These are phyloP conservation scores for Chloroidium sp. DNA, from an alignment of 163 green algal species.

Conservation along the genomic window DNA sequence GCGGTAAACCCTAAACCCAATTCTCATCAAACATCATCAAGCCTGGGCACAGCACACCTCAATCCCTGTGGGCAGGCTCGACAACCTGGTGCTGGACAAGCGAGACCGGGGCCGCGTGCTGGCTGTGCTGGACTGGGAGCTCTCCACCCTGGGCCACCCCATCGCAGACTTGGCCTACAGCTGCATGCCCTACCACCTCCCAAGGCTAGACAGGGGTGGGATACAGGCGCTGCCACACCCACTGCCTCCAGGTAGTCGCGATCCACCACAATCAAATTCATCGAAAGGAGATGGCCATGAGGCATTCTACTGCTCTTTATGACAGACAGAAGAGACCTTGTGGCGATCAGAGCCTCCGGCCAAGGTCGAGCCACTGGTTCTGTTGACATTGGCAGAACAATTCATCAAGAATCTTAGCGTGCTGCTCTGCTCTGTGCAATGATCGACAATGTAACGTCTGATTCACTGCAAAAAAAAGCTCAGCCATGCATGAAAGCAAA, in stretches of 20 bases:
- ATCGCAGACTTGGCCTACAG: conserved; percentile 88
- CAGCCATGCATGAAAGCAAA: too few species aligned
- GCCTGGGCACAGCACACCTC: conserved; percentile 27
- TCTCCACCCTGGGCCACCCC: conserved; percentile 86
- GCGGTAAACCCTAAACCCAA: background rate
- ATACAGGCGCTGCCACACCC: conserved; percentile 22
- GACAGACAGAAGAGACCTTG: too few species aligned
- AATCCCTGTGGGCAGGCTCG: conserved; percentile 57
- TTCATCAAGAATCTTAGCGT: too few species aligned
- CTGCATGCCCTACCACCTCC: conserved; percentile 85
- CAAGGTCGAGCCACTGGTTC: too few species aligned
- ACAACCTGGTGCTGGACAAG: conserved; percentile 85
- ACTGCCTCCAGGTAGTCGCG: conserved; percentile 12
- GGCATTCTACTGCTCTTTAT: too few species aligned
- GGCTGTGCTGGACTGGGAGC: conserved; percentile 97
- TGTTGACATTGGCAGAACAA: too few species aligned
- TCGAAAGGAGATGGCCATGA: too few species aligned
- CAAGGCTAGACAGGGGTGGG: conserved; percentile 3
- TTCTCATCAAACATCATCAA: conserved; percentile 35
- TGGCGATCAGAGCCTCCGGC: too few species aligned
- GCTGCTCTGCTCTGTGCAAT: too few species aligned
- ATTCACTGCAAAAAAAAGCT: too few species aligned
- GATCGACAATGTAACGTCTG: too few species aligned
- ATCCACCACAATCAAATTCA: too few species aligned
- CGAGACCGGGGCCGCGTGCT: conserved; percentile 24